phyloP scores from a whole-genome alignment of 352 stramenopile genomes.

The Blastocystis sp. region DNA sequence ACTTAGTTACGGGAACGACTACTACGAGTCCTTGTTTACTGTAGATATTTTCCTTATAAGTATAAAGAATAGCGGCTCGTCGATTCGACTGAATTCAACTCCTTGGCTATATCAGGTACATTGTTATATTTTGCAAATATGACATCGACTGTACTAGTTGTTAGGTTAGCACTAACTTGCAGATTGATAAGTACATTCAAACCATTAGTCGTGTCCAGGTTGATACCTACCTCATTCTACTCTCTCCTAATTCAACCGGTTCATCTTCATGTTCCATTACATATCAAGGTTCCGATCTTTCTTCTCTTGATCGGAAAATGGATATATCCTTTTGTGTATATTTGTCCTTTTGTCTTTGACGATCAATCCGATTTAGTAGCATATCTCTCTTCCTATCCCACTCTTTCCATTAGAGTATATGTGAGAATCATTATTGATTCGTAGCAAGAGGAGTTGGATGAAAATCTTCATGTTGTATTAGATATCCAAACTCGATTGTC shows the following conservation, averaged over 20 bases:
- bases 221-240: constrained; percentile 8
- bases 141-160: neutral
- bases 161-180: neutral
- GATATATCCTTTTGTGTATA: neutral
- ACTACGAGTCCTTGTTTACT: neutral
- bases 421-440: neutral
- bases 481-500: neutral
- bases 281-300: neutral
- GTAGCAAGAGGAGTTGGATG: neutral
- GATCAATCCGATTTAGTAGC: neutral
- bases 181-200: neutral
- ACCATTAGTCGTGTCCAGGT: neutral
- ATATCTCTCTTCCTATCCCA: neutral
- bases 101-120: neutral
- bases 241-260: neutral
- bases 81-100: neutral
- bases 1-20: neutral
- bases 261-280: neutral
- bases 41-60: neutral
- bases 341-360: neutral
- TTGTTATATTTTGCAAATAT: neutral
- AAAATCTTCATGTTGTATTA: neutral
- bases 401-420: neutral
- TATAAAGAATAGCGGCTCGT: neutral
- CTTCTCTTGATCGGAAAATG: neutral